phyloP scores from a whole-genome alignment of 768 basidiomycete genomes.

The Lactarius quietus region DNA sequence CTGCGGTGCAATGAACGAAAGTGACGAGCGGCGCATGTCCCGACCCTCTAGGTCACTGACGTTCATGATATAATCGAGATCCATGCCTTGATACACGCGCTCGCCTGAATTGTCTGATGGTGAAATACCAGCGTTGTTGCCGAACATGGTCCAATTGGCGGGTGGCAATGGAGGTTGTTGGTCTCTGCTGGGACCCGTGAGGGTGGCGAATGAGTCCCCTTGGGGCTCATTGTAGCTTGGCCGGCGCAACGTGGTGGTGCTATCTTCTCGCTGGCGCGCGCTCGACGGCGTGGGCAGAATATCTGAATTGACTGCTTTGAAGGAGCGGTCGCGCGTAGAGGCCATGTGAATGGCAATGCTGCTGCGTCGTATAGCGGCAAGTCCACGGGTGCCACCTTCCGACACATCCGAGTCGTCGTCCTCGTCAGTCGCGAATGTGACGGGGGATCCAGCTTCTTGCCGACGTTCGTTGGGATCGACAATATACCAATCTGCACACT shows the following conservation, averaged over 20 bases:
- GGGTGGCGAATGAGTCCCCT: neutral
- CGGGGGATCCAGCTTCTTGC: slow-evolving; percentile 19
- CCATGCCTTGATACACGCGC: slow-evolving; percentile 20
- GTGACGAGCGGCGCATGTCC: slow-evolving; percentile 22
- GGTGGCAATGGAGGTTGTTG: slow-evolving; percentile 16
- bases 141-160: slow-evolving; percentile 21
- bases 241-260: slow-evolving; percentile 17
- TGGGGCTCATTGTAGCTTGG: neutral
- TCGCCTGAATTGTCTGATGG: slow-evolving; percentile 8
- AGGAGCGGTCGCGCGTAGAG: slow-evolving; percentile 7
- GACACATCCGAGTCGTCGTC: slow-evolving; percentile 22
- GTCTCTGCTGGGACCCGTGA: slow-evolving; percentile 1
- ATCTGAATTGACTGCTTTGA: slow-evolving; percentile 2
- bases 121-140: neutral
- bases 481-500: slow-evolving; percentile 20
- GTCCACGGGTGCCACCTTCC: slow-evolving; percentile 13
- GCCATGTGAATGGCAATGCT: slow-evolving; percentile 20
- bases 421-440: slow-evolving; percentile 20
- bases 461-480: slow-evolving; percentile 19
- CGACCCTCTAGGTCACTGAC: slow-evolving; percentile 3
- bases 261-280: slow-evolving; percentile 17
- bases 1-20: slow-evolving; percentile 19
- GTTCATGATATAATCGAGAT: slow-evolving; percentile 21
- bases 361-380: slow-evolving; percentile 16
- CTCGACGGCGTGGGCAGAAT: neutral